These are phyloP conservation scores for Suhomyces sp. DNA, from an alignment of 805 yeast genomes.

Conservation along the genomic window DNA sequence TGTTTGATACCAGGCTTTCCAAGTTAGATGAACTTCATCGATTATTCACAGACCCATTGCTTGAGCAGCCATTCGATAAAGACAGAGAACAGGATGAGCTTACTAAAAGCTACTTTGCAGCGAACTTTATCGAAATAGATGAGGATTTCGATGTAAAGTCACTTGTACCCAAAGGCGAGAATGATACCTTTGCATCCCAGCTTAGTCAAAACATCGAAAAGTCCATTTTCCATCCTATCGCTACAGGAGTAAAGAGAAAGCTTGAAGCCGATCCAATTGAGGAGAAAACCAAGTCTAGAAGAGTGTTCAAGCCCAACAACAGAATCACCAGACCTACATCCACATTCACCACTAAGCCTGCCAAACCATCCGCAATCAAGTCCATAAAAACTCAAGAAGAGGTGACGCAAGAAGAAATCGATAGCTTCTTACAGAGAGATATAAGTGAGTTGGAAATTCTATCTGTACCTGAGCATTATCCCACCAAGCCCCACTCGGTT, in stretches of 20 bases:
- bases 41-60: conserved; percentile 13
- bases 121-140: neutral
- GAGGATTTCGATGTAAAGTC: neutral
- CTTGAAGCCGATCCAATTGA: neutral
- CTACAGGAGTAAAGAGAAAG: neutral
- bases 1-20: conserved; percentile 10
- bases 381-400: conserved; percentile 20
- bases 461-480: conserved; percentile 43
- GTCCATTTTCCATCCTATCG: neutral
- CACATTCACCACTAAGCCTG: neutral
- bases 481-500: conserved; percentile 37
- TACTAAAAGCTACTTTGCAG: neutral
- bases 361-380: conserved; percentile 8
- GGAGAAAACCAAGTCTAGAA: neutral
- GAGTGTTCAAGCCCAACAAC: neutral
- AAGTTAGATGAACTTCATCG: conserved; percentile 21
- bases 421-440: conserved; percentile 21
- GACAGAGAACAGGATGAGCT: neutral
- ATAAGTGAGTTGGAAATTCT: conserved; percentile 34
- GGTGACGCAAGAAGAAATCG: conserved; percentile 19
- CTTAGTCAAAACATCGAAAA: conserved; percentile 2
- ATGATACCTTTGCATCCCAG: neutral
- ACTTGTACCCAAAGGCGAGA: neutral
- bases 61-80: neutral
- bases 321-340: conserved; percentile 1